Base-by-base conservation (phyloP, 768 basidiomycete species). In the Lactifluus rugatus region DNA sequence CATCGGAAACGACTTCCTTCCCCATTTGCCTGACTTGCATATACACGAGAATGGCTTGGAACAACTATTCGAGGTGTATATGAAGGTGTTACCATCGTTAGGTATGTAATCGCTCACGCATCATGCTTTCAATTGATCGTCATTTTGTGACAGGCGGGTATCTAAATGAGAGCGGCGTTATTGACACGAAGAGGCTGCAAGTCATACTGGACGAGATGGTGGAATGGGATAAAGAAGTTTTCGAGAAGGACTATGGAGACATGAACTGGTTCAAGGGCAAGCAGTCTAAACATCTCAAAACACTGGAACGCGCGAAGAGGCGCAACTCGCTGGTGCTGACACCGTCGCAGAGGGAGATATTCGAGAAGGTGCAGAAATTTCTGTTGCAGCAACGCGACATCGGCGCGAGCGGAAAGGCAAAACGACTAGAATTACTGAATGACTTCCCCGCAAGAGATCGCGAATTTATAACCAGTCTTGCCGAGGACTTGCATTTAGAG, bases 11-110 rank as follows among this genome's bases (percentile, higher is more conserved):
- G 95, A 97, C 73, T 98, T 98, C 73, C 71, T 98, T 62, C 96
- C 95, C 8, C 90, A 98, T 73, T 72, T 99, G 57, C 96, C 96
- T 5, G 93, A 96, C 70, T 71, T 99, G 26, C 96, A 98, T 69
- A 98, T 99, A 69, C 93, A 98, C 66, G 92, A 96, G 72, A 96
- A 97, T 68, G 96, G 92, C 16, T 70, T 99, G 63, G 93, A 98
- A 73, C 81, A 78, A 64, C 74, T 99, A 57, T 98, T 96, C 70
- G 90, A 92, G 10, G 89, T 97, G 56, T 99, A 99, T 73, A 97
- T 97, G 79, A 85, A 83, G 68, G 81, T 92, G 31, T 70, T 98
- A 23, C 93, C 94, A 21, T 81, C 83, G 48, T 71, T 85, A 66
- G 84, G 82, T 83, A 61, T 57, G 80, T 52, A 52, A 13, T 41